Evolutionary conservation across 176 grass and related monocot species (phyloP).

Genomic region (Puya raimondii): DNA sequence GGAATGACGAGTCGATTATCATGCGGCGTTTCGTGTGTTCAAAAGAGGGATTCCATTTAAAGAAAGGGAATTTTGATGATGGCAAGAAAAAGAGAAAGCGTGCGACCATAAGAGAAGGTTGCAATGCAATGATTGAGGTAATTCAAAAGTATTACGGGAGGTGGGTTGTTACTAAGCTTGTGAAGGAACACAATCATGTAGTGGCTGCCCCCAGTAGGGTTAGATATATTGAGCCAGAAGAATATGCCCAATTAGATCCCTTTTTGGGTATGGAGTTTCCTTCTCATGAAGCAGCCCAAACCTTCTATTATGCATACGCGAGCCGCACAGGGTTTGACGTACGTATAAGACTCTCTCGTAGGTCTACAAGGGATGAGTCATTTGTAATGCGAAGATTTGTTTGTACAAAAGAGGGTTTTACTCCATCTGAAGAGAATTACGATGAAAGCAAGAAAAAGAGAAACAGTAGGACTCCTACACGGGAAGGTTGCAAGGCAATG

Average conservation of each 20-base stretch:
- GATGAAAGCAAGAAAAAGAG: conserved; percentile 52
- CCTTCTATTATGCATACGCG: conserved; percentile 70
- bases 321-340: conserved; percentile 59
- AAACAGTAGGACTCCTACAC: conserved; percentile 28
- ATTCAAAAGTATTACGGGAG: conserved; percentile 62
- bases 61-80: conserved; percentile 43
- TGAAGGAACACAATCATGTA: conserved; percentile 66
- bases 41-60: conserved; percentile 61
- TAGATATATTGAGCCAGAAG: conserved; percentile 47
- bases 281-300: conserved; percentile 56
- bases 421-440: conserved; percentile 38
- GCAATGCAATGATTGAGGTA: conserved; percentile 61
- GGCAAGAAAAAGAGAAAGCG: conserved; percentile 64
- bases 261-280: conserved; percentile 50
- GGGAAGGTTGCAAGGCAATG: conserved; percentile 65
- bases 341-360: conserved; percentile 48
- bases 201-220: conserved; percentile 51
- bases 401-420: conserved; percentile 58
- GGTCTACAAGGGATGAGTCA: conserved; percentile 41
- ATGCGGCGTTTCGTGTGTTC: conserved; percentile 64
- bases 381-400: conserved; percentile 68
- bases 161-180: conserved; percentile 61
- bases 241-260: conserved; percentile 40
- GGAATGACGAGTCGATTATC: conserved; percentile 60
- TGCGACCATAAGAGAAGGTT: conserved; percentile 53